Base-by-base conservation (phyloP, 2,329 filamentous ascomycete genomes). In the Neoarthrinium moseri region DNA sequence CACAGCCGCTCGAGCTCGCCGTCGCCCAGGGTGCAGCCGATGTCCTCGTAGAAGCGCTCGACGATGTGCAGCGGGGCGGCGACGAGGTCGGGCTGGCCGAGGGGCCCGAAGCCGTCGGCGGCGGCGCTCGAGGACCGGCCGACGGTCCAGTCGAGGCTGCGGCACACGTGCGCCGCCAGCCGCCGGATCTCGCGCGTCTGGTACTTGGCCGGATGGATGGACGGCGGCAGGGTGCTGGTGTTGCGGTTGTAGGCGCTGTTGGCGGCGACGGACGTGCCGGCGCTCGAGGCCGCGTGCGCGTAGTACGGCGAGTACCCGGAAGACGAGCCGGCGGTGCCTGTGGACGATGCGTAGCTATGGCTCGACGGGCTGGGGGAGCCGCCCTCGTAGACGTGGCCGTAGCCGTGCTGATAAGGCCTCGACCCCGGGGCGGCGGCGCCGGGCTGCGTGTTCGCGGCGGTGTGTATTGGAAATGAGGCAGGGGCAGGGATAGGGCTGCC, bases 161-260 rank as follows among this genome's bases (percentile, higher is more conserved):
- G 69, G 51, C 78, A 80, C 13, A 80, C 71, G 44, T 72, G 69
- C 7, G 66, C 68, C 1, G 77, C 76, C 26, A 76, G 60, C 41
- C 70, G 65, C 15, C 68, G 65, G 1, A 68, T 69, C 46, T 72
- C 67, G 13, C 70, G 64, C 8, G 51, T 49, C 8, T 60, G 52
- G 50, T 77, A 80, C 26, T 60, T 64, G 11, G 59, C 56, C 3
- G 68, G 57, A 43, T 79, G 69, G 34, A 76, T 60, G 15, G 63
- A 62, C 4, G 58, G 53, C 2, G 68, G 68, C 37, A 74, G 50
- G 6, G 66, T 61, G 17, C 15, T 17, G 11, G n/a, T 29, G 38
- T 15, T 20, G 26, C n/a, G 38, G 38, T 15, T 18, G n/a, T 22
- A 20, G 6, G 38, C 8, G 11, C 20, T 22, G 37, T 13, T 40